Percentiles rank a stretch among this genome's conserved stretches.
Evolutionary conservation across 768 basidiomycete species (phyloP).

Genomic region (Clitopilus passeckerianus): DNA sequence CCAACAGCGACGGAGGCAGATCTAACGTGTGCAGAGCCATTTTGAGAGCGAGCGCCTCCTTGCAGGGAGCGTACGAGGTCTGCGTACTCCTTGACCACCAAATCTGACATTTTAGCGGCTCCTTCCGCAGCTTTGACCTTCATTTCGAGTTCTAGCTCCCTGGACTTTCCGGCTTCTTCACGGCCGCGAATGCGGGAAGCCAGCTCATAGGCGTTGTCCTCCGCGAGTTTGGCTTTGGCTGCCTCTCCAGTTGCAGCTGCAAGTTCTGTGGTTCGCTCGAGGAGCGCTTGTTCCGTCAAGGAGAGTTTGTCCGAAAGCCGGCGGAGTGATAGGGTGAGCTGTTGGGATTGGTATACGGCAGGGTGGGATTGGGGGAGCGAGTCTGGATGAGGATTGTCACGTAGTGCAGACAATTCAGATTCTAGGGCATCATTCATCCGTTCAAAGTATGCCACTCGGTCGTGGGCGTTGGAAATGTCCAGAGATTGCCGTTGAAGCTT

Average conservation of each 20-base stretch:
- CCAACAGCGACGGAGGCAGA: background rate
- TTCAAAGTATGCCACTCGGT: conserved; percentile 44
- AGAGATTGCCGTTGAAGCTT: conserved; percentile 63
- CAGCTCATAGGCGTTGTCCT: conserved; percentile 51
- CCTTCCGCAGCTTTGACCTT: conserved; percentile 47
- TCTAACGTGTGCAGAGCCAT: background rate
- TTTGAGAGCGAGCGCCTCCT: conserved; percentile 11
- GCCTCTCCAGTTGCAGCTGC: conserved; percentile 37
- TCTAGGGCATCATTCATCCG: conserved; percentile 52
- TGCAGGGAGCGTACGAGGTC: conserved; percentile 67
- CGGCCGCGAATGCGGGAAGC: conserved; percentile 47
- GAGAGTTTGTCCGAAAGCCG: conserved; percentile 65
- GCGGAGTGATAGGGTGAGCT: conserved; percentile 67
- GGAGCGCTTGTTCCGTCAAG: conserved; percentile 51
- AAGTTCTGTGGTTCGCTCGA: conserved; percentile 44
- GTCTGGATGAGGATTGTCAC: conserved; percentile 43
- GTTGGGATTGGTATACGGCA: conserved; percentile 27
- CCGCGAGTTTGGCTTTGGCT: conserved; percentile 30
- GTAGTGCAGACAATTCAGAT: conserved; percentile 53
- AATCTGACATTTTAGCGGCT: conserved; percentile 56
- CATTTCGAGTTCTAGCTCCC: conserved; percentile 45
- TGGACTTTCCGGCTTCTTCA: conserved; percentile 46
- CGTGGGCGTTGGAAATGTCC: conserved; percentile 42
- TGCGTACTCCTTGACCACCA: conserved; percentile 69
- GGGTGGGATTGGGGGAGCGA: conserved; percentile 19